Conservation (phyloP, 2,329 filamentous ascomycete genomes). For the Microdochium paspali region DNA sequence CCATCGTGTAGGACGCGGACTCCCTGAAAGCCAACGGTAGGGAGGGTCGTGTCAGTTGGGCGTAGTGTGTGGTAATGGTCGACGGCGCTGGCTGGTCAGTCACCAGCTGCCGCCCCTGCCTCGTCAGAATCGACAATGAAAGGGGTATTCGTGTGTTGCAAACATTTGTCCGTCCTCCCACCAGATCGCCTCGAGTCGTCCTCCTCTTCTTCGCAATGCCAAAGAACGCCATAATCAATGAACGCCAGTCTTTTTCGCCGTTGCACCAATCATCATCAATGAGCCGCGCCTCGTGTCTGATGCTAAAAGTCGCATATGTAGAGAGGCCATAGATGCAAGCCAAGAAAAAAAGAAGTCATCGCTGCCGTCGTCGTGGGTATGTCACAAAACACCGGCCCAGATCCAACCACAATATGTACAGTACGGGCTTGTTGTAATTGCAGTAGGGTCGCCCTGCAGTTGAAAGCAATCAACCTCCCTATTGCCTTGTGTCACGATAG, state of each 20-base stretch:
- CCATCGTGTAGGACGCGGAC: slow-evolving; percentile 3
- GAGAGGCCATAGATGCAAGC: slow-evolving; percentile 11
- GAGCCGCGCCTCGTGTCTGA: slow-evolving; percentile 12
- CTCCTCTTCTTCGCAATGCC: neutral
- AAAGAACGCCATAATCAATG: neutral
- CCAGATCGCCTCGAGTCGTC: neutral
- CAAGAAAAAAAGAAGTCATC: slow-evolving; percentile 11
- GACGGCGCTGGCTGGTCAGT: neutral
- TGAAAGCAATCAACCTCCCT: neutral
- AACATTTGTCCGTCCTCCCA: neutral
- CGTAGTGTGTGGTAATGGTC: neutral
- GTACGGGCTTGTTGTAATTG: slow-evolving; percentile 2
- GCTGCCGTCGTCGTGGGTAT: slow-evolving; percentile 19
- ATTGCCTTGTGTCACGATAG: slow-evolving; percentile 1
- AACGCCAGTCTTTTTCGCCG: neutral
- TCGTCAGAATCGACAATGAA: neutral
- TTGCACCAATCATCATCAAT: neutral
- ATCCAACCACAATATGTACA: slow-evolving; percentile 23
- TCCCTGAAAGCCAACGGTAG: neutral
- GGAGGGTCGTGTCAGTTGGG: neutral
- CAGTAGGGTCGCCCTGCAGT: neutral
- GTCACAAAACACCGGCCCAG: slow-evolving; percentile 19
- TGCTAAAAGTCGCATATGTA: slow-evolving; percentile 15
- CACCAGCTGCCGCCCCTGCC: neutral
- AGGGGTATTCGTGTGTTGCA: neutral